These are phyloP conservation scores for Trichoderma arundinaceum DNA, from an alignment of 2,329 filamentous ascomycete species.

Conservation along the genomic window DNA sequence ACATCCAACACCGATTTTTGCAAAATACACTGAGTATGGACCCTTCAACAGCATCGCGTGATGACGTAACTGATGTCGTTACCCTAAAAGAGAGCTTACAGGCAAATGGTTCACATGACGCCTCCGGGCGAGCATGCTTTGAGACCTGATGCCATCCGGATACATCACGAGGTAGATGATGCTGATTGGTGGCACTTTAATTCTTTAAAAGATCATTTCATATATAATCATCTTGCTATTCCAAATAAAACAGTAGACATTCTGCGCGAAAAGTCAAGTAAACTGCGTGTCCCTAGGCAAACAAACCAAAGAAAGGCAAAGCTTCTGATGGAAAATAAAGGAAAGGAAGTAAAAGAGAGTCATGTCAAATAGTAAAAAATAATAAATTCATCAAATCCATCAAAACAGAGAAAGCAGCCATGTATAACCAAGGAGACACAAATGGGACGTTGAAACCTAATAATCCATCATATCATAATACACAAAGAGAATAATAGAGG, in stretches of 20 bases:
- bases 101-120: conserved; percentile 21
- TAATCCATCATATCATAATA: not conserved
- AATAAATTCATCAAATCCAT: not conserved
- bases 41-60: not conserved
- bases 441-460: conserved; percentile 1
- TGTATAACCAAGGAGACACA: not conserved
- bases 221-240: not conserved
- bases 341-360: not conserved
- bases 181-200: not conserved
- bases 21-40: too few relatives aligned
- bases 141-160: conserved; percentile 22
- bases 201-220: not conserved
- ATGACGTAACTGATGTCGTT: conserved; percentile 15
- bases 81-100: not conserved
- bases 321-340: not conserved
- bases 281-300: too few relatives aligned
- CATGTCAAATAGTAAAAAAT: not conserved
- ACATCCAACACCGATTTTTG: too few relatives aligned
- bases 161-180: conserved; percentile 14
- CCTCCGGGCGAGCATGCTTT: not conserved
- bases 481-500: conserved; percentile 7
- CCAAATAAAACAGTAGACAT: not conserved
- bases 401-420: not conserved
- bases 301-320: not conserved
- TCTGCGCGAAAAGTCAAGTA: not conserved